These are phyloP conservation scores for Fomitopsis palustris DNA, from an alignment of 1,284 basidiomycete species.

Conservation along the genomic window DNA sequence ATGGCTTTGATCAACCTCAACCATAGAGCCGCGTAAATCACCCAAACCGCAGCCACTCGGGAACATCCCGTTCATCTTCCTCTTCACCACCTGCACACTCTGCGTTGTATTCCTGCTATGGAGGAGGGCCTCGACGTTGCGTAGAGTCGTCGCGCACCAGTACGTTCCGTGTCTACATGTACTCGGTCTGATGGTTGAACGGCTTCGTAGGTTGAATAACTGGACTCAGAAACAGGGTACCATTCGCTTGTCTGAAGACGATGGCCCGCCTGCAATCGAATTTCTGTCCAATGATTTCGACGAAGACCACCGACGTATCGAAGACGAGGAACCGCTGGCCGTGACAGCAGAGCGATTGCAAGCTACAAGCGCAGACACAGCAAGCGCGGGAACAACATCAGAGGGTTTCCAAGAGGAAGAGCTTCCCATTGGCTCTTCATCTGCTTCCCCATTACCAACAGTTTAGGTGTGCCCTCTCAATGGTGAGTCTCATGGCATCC, in stretches of 20 bases:
- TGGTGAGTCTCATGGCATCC: background rate
- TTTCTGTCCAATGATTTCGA: conserved; percentile 64
- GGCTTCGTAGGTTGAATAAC: conserved; percentile 51
- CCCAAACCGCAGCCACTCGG: conserved; percentile 66
- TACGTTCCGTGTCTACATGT: conserved; percentile 27
- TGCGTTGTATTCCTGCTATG: conserved; percentile 63
- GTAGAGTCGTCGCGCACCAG: conserved; percentile 65
- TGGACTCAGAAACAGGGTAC: conserved; percentile 52
- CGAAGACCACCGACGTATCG: conserved; percentile 35
- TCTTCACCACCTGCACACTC: conserved; percentile 58
- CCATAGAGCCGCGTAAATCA: conserved; percentile 54
- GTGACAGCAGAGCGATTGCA: conserved; percentile 14
- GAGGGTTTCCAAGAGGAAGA: background rate
- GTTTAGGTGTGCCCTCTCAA: background rate
- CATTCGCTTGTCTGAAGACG: conserved; percentile 69
- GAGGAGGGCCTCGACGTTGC: conserved; percentile 55
- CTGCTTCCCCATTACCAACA: background rate
- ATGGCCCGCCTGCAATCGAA: conserved; percentile 62
- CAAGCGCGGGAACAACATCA: background rate
- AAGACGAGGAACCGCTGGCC: conserved; percentile 25
- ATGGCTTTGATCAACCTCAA: conserved; percentile 4
- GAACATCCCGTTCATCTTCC: conserved; percentile 49
- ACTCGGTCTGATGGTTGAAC: background rate
- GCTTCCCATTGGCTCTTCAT: background rate
- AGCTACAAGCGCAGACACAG: background rate